A percentile compares a stretch with the other conserved stretches of the same genome.
These are phyloP conservation scores for Amaranthus tricolor DNA, from an alignment of 179 eudicot genomes.

Conservation along the genomic window DNA sequence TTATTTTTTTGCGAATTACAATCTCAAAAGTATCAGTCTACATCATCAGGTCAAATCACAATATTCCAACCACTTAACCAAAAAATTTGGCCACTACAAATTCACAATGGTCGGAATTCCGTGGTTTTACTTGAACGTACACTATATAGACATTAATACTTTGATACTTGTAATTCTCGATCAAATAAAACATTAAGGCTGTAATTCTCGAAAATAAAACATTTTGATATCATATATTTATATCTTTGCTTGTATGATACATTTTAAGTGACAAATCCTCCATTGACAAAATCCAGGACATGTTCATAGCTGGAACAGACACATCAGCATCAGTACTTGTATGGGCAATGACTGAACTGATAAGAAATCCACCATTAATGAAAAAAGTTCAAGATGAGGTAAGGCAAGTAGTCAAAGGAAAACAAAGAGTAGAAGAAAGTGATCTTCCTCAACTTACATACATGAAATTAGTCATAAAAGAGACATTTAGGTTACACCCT, in stretches of 20 bases:
- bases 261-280: neutral
- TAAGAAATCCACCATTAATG: conserved; percentile 38
- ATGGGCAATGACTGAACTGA: conserved; percentile 50
- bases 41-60: too few species aligned
- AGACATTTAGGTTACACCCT: conserved; percentile 42
- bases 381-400: conserved; percentile 42
- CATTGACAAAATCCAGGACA: conserved; percentile 30
- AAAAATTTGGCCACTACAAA: too few species aligned
- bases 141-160: too few species aligned
- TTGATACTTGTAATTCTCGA: too few species aligned
- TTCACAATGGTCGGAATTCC: too few species aligned
- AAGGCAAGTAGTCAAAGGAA: conserved; percentile 22
- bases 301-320: conserved; percentile 51
- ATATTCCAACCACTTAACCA: too few species aligned
- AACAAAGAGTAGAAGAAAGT: conserved; percentile 31
- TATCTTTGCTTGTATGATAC: neutral
- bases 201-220: too few species aligned
- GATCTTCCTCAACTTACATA: conserved; percentile 35
- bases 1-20: too few species aligned
- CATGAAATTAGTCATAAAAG: conserved; percentile 40
- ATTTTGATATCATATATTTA: neutral
- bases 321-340: conserved; percentile 43
- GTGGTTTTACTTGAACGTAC: too few species aligned
- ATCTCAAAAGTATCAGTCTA: too few species aligned
- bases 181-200: too few species aligned